Conservation (phyloP, 1,139 yeast species). For the Geotrichum aggregatum region DNA sequence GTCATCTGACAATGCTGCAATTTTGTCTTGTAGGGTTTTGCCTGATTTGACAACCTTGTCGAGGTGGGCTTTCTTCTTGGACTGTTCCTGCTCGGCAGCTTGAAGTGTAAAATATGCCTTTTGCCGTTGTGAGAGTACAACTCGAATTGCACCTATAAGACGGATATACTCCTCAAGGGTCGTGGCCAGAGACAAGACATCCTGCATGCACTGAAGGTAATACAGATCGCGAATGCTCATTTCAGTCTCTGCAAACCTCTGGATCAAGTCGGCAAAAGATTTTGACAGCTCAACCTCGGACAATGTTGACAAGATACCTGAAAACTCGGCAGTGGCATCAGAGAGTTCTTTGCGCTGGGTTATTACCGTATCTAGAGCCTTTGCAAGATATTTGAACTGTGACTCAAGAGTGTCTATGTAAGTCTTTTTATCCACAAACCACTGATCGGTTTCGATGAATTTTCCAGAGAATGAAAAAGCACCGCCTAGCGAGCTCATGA, state of each 20-base stretch:
- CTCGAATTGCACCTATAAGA: slow-evolving; percentile 68
- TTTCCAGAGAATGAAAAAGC: slow-evolving; percentile 55
- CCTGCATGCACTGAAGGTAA: slow-evolving; percentile 79
- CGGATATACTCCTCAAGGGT: slow-evolving; percentile 86
- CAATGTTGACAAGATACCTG: slow-evolving; percentile 51
- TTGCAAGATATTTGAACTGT: slow-evolving; percentile 65
- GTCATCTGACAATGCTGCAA: slow-evolving; percentile 52
- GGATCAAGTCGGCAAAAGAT: slow-evolving; percentile 55
- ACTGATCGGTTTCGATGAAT: slow-evolving; percentile 73
- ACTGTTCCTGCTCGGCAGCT: slow-evolving; percentile 48
- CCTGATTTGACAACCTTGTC: slow-evolving; percentile 56
- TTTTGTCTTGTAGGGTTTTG: slow-evolving; percentile 61
- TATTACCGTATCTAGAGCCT: slow-evolving; percentile 69
- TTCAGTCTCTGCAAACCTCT: slow-evolving; percentile 71
- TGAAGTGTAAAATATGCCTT: slow-evolving; percentile 62
- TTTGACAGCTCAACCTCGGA: slow-evolving; percentile 74
- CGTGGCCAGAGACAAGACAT: slow-evolving; percentile 77
- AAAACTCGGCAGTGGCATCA: slow-evolving; percentile 60
- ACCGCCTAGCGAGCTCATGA: slow-evolving; percentile 56
- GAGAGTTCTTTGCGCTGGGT: slow-evolving; percentile 73
- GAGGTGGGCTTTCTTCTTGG: slow-evolving; percentile 45
- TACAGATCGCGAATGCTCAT: slow-evolving; percentile 65
- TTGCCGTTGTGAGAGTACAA: slow-evolving; percentile 70
- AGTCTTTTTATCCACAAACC: slow-evolving; percentile 62
- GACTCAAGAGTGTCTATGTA: slow-evolving; percentile 69